Conservation (phyloP, 1,284 basidiomycete genomes). For the Tylopilus orsonianus region DNA sequence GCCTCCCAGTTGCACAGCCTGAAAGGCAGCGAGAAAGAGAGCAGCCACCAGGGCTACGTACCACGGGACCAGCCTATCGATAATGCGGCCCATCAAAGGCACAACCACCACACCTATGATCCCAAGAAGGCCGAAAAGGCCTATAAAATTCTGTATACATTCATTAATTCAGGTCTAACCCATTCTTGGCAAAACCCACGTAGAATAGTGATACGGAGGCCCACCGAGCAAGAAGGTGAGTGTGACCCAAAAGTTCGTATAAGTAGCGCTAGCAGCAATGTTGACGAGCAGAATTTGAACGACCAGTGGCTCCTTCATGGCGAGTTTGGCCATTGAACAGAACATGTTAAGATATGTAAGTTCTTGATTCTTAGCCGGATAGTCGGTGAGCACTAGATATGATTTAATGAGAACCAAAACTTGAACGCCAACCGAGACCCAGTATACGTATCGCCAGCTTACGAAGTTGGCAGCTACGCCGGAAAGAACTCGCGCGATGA, state of each 20-base stretch:
- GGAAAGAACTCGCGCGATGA: slow-evolving; percentile 62
- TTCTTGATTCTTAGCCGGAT: slow-evolving; percentile 57
- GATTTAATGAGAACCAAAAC: slow-evolving; percentile 46
- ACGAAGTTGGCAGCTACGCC: slow-evolving; percentile 62
- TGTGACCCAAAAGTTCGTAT: slow-evolving; percentile 71
- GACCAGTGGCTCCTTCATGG: slow-evolving; percentile 63
- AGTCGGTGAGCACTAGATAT: slow-evolving; percentile 63
- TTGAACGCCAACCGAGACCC: slow-evolving; percentile 58
- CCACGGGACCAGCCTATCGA: slow-evolving; percentile 55
- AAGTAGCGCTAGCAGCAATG: slow-evolving; percentile 53
- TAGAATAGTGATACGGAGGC: slow-evolving; percentile 63
- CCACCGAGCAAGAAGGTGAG: slow-evolving; percentile 70
- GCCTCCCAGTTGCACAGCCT: slow-evolving; percentile 45
- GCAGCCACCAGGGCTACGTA: slow-evolving; percentile 44
- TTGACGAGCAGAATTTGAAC: slow-evolving; percentile 59
- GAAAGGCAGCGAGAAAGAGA: slow-evolving; percentile 33
- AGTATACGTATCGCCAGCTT: slow-evolving; percentile 63
- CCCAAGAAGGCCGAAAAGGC: slow-evolving; percentile 44
- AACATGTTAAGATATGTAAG: slow-evolving; percentile 59
- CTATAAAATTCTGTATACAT: slow-evolving; percentile 42
- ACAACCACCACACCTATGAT: slow-evolving; percentile 28
- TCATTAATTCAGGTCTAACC: neutral
- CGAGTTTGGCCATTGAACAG: slow-evolving; percentile 60
- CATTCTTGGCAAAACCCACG: slow-evolving; percentile 39
- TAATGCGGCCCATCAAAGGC: slow-evolving; percentile 48